These are phyloP conservation scores for Eucalyptus cloeziana DNA, from an alignment of 345 rosid genomes.

Conservation along the genomic window DNA sequence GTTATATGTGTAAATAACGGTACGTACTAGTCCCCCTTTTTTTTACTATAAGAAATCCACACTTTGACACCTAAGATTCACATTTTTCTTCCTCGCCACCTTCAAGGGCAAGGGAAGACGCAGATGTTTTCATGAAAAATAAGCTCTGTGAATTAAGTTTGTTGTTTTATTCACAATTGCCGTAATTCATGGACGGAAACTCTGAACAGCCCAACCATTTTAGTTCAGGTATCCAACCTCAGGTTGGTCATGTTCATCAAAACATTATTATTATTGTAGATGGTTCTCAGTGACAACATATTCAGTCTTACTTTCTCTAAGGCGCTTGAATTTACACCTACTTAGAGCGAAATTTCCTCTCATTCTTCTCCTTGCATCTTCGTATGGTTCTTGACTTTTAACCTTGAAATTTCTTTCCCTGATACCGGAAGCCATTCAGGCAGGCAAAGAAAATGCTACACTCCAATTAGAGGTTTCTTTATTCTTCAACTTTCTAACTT, in stretches of 20 bases:
- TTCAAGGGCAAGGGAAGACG: too few relatives aligned
- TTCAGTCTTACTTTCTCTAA: not conserved
- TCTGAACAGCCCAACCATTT: conserved; percentile 21
- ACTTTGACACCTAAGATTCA: too few relatives aligned
- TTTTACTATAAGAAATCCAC: too few relatives aligned
- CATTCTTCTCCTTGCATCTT: not conserved
- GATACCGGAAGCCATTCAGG: conserved; percentile 25
- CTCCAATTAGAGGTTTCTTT: conserved; percentile 53
- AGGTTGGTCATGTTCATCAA: conserved; percentile 29
- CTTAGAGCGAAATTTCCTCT: not conserved
- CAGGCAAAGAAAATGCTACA: conserved; percentile 35
- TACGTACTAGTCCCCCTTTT: too few relatives aligned
- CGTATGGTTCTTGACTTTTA: not conserved
- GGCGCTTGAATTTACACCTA: not conserved
- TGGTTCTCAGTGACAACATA: not conserved
- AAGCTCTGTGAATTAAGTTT: not conserved
- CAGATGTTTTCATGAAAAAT: too few relatives aligned
- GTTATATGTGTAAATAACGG: rapidly evolving
- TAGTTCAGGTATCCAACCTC: conserved; percentile 17
- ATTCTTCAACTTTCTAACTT: not conserved
- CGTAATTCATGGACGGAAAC: conserved; percentile 45
- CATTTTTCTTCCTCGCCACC: too few relatives aligned
- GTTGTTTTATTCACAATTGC: conserved; percentile 24
- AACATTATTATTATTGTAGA: not conserved
- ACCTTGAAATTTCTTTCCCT: not conserved